Conservation (phyloP, 805 yeast species). For the Metschnikowia picachoensis region DNA sequence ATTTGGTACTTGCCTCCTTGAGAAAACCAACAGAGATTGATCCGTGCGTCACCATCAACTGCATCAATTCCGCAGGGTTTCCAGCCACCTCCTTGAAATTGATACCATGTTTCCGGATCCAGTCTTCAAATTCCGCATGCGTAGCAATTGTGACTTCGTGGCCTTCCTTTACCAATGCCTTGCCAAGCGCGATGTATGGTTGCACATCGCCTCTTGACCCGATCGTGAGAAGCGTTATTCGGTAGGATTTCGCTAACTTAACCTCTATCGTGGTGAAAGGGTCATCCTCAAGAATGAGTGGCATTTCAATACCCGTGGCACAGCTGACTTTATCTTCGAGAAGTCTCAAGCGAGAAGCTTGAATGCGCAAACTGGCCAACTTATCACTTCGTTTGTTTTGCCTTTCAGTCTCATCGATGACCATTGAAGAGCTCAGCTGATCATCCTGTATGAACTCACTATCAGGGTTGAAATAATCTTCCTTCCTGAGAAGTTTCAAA, state of each 20-base stretch:
- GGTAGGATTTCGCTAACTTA: constrained; percentile 51
- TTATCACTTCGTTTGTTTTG: constrained; percentile 5
- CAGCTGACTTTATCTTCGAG: constrained; percentile 63
- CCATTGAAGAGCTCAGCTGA: constrained; percentile 6
- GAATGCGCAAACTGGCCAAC: constrained; percentile 24
- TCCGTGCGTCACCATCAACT: constrained; percentile 88
- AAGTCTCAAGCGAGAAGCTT: constrained; percentile 58
- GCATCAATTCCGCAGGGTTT: constrained; percentile 87
- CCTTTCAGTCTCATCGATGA: constrained; percentile 3
- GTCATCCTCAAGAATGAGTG: constrained; percentile 64
- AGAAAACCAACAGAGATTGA: constrained; percentile 78
- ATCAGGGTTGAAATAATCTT: constrained; percentile 38
- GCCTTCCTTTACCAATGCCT: constrained; percentile 75
- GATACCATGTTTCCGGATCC: constrained; percentile 68
- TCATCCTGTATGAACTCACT: constrained; percentile 7
- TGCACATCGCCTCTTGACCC: constrained; percentile 98
- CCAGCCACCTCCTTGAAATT: constrained; percentile 80
- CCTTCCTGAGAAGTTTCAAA: constrained; percentile 25
- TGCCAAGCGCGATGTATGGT: constrained; percentile 88
- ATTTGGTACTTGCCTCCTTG: constrained; percentile 76
- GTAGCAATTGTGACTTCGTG: constrained; percentile 83
- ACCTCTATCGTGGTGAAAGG: constrained; percentile 50
- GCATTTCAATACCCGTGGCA: constrained; percentile 61
- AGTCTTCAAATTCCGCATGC: constrained; percentile 73
- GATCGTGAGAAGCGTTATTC: constrained; percentile 73